phyloP scores from a whole-genome alignment of 78 protist genomes.

The Tieghemostelium lacteum region DNA sequence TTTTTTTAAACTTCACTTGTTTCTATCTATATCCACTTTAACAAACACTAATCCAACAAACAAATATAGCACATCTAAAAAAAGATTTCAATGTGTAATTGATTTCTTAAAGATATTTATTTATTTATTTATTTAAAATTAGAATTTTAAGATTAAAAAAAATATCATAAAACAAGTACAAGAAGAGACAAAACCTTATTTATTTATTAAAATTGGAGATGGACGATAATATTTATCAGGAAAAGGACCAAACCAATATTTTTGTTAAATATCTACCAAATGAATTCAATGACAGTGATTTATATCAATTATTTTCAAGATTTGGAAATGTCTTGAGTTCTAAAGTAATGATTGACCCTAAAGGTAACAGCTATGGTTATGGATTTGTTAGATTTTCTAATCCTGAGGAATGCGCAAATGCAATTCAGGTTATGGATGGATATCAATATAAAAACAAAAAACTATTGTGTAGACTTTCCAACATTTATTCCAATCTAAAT shows the following conservation, averaged over 20 bases:
- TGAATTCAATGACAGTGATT: conserved; percentile 51
- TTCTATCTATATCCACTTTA: too few relatives aligned
- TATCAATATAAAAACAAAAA: conserved; percentile 39
- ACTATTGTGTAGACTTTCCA: conserved; percentile 54
- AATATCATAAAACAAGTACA: too few relatives aligned
- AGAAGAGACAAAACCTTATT: too few relatives aligned
- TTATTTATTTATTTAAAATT: too few relatives aligned
- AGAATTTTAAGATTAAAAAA: not conserved
- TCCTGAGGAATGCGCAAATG: conserved; percentile 25
- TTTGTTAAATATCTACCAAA: conserved; percentile 71
- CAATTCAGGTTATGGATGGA: conserved; percentile 62
- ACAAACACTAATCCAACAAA: too few relatives aligned
- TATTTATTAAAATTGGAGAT: too few relatives aligned
- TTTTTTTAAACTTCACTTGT: too few relatives aligned
- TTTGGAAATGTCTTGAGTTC: conserved; percentile 73
- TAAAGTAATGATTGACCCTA: conserved; percentile 67
- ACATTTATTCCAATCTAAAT: conserved; percentile 60
- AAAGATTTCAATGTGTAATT: too few relatives aligned
- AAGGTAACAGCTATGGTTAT: conserved; percentile 64
- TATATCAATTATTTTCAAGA: conserved; percentile 17
- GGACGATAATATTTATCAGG: too few relatives aligned
- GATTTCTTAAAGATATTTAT: too few relatives aligned
- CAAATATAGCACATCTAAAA: too few relatives aligned
- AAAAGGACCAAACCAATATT: conserved; percentile 65
- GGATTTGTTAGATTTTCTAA: conserved; percentile 64